phyloP scores from a whole-genome alignment of 2,329 filamentous ascomycete species.

The Cercospora janseana region DNA sequence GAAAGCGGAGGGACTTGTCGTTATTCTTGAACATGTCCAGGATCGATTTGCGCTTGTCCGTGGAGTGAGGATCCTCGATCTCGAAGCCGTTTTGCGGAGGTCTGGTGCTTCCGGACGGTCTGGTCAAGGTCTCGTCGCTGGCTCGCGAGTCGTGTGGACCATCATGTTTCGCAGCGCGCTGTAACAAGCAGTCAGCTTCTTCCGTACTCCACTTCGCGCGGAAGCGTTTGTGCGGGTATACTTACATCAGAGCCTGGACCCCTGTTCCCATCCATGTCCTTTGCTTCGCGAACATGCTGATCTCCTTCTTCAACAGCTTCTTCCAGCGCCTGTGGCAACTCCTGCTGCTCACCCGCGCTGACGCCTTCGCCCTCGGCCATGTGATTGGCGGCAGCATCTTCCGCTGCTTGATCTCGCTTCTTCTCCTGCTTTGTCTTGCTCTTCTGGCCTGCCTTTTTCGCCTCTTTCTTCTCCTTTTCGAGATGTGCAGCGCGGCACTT shows the following conservation, averaged over 20 bases:
- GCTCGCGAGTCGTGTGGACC: conserved; percentile 15
- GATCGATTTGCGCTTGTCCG: conserved; percentile 17
- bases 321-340: conserved; percentile 32
- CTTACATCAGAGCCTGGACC: neutral
- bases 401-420: conserved; percentile 27
- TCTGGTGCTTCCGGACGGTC: conserved; percentile 30
- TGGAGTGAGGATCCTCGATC: conserved; percentile 35
- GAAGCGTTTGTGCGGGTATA: neutral
- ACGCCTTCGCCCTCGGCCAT: conserved; percentile 34
- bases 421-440: conserved; percentile 59
- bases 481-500: conserved; percentile 74
- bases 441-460: conserved; percentile 45
- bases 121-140: conserved; percentile 22
- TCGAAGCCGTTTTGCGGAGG: conserved; percentile 24
- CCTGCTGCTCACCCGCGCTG: conserved; percentile 35
- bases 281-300: conserved; percentile 11
- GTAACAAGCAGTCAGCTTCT: neutral
- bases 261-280: neutral
- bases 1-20: conserved; percentile 38
- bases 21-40: conserved; percentile 39
- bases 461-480: conserved; percentile 55
- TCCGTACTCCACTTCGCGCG: neutral
- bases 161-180: neutral
- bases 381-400: conserved; percentile 34
- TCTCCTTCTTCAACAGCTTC: conserved; percentile 34